Conservation (phyloP, 257 asterid genomes). For the Solanum pimpinellifolium region DNA sequence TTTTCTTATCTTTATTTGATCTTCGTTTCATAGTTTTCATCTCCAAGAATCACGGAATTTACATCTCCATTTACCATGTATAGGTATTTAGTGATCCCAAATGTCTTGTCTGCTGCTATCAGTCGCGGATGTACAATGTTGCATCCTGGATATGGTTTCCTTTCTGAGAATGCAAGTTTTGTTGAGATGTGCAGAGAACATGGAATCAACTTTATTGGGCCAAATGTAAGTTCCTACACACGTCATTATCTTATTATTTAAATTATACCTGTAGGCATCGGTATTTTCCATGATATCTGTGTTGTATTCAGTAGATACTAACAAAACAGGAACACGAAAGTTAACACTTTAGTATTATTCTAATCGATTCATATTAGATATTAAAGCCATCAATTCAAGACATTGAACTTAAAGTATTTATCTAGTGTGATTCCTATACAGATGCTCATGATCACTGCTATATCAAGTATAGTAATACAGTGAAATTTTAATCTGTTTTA, state of each 20-base stretch:
- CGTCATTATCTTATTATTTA: not conserved
- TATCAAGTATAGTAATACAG: not conserved
- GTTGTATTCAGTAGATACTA: not conserved
- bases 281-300: not conserved
- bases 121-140: slow-evolving; percentile 92
- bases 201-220: slow-evolving; percentile 90
- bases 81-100: slow-evolving; percentile 79
- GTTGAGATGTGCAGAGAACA: slow-evolving; percentile 94
- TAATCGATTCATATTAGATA: not conserved
- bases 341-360: not conserved
- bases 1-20: not conserved
- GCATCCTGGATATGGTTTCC: slow-evolving; percentile 99
- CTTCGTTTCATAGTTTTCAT: not conserved
- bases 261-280: not conserved
- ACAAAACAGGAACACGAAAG: not conserved
- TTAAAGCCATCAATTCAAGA: not conserved
- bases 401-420: not conserved
- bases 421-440: not conserved
- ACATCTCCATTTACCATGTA: not conserved
- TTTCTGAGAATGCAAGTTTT: slow-evolving; percentile 89
- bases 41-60: not conserved
- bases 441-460: not conserved
- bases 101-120: slow-evolving; percentile 90
- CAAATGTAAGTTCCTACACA: slow-evolving; percentile 52
- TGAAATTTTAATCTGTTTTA: not conserved